A percentile compares a stretch with the other conserved stretches of the same genome.
These are phyloP conservation scores for Phyllosticta capitalensis DNA, from an alignment of 2,329 filamentous ascomycete species.

Conservation along the genomic window DNA sequence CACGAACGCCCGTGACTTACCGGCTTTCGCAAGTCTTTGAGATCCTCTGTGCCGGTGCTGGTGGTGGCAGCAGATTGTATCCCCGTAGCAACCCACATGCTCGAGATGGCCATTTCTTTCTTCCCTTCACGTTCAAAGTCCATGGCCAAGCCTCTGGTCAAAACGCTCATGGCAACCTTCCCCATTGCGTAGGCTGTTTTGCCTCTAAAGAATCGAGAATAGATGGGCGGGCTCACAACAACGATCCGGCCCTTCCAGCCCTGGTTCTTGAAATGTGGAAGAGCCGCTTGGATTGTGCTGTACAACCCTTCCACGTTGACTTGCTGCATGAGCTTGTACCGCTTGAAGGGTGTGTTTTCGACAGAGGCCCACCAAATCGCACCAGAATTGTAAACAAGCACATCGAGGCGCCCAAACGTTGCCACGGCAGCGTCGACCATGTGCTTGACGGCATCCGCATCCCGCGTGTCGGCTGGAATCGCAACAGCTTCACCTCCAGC, in stretches of 20 bases:
- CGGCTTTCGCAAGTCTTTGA: constrained; percentile 53
- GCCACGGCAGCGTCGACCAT: constrained; percentile 51
- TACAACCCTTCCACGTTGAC: constrained; percentile 60
- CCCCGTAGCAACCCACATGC: constrained; percentile 71
- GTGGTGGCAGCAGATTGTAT: constrained; percentile 70
- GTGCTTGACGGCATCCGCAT: constrained; percentile 49
- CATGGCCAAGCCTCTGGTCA: constrained; percentile 75
- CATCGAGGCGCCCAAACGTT: constrained; percentile 57
- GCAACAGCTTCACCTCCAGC: constrained; percentile 56
- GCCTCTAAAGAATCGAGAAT: constrained; percentile 73
- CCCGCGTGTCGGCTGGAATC: constrained; percentile 60
- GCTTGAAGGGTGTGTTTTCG: constrained; percentile 60
- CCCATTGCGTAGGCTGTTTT: constrained; percentile 75
- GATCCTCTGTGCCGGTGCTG: constrained; percentile 36
- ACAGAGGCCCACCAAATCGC: constrained; percentile 80
- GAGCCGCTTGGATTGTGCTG: constrained; percentile 54
- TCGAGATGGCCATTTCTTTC: constrained; percentile 63
- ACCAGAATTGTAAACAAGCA: constrained; percentile 72
- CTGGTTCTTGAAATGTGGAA: constrained; percentile 54
- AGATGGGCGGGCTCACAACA: constrained; percentile 76
- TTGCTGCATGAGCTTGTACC: constrained; percentile 54
- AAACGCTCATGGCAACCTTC: constrained; percentile 72
- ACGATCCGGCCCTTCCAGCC: constrained; percentile 55
- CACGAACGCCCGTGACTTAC: constrained; percentile 20
- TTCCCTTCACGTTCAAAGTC: constrained; percentile 62